Evolutionary conservation across 345 rosid genomes (phyloP), one percentile per base, ranked within the genome.

Genomic region (Balakata baccata): DNA sequence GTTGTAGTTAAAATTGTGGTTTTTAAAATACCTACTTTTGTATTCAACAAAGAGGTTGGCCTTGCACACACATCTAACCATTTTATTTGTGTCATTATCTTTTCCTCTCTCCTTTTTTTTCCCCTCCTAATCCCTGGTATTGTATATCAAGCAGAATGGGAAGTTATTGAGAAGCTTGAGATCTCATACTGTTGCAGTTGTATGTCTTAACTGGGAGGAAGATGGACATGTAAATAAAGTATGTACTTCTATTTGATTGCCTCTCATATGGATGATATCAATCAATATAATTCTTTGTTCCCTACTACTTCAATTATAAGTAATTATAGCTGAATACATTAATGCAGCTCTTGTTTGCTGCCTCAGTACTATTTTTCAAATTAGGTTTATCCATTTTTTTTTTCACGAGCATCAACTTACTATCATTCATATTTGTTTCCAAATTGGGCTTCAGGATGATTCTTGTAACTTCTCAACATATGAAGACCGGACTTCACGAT

Each of bases 201-300:
- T 89, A 59, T 92, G 90, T 81, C 97, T 92, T 80, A 84, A 88
- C 76, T 87, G 97, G 98, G 97, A 87, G 81, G 95, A 90, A 81
- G 97, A 92, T 49, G 85, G 87, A 51, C 82, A 86, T 50, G 66
- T 76, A 51, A 76, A 66, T 29, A 80, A 51, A 51, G 93, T 91
- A 83, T 72, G 86, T 37, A 23, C 37, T 73, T 73, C 18, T 53
- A 29, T 45, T 71, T 75, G 5, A 37, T 56, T 49, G 41, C 14
- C 64, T 46, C 23, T 47, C 25, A 64, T 11, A 43, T 49, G 68
- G 51, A n/a, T 45, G 16, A n/a, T 52, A 46, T 46, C 34, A 16
- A 20, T 46, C 5, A 12, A 71, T 13, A 39, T 47, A 49, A 9
- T 18, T 37, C 20, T 47, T 34, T n/a, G 38, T 45, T n/a, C 47